Percentiles rank a stretch among this genome's conserved stretches.
These are phyloP conservation scores for Paramyrothecium roridum DNA, from an alignment of 2,329 filamentous ascomycete genomes.

Conservation along the genomic window DNA sequence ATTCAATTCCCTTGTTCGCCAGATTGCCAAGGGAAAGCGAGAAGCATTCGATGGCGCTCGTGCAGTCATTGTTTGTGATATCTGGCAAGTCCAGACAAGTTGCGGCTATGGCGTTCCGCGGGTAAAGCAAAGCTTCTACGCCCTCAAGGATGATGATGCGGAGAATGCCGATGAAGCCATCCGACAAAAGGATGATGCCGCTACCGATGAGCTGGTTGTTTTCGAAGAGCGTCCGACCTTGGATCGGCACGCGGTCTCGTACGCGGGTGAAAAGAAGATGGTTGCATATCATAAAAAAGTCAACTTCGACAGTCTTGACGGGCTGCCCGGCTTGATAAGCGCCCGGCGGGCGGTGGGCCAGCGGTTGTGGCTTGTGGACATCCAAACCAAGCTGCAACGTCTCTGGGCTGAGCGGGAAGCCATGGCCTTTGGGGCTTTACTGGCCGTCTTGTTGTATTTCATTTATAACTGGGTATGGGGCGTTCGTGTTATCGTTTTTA, in stretches of 20 bases:
- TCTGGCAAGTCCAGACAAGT: conserved; percentile 64
- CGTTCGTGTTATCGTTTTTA: conserved; percentile 3
- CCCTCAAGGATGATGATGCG: conserved; percentile 16
- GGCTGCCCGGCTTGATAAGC: conserved; percentile 52
- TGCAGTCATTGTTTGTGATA: conserved; percentile 58
- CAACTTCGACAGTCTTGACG: conserved; percentile 57
- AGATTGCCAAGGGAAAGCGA: conserved; percentile 30
- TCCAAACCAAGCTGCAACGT: conserved; percentile 19
- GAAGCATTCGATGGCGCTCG: conserved; percentile 45
- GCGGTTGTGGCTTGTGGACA: conserved; percentile 40
- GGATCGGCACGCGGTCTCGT: conserved; percentile 46
- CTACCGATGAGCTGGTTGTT: conserved; percentile 32
- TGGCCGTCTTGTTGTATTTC: conserved; percentile 25
- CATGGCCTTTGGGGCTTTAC: conserved; percentile 26
- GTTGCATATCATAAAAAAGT: conserved; percentile 53
- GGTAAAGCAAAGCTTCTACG: conserved; percentile 38
- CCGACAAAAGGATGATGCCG: conserved; percentile 18
- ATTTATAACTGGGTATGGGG: conserved; percentile 16
- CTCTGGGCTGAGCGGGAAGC: conserved; percentile 26
- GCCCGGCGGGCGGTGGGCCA: conserved; percentile 50
- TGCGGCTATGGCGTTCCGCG: conserved; percentile 65
- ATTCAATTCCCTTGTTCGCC: conserved; percentile 46
- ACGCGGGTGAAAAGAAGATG: conserved; percentile 45
- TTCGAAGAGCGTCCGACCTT: conserved; percentile 56
- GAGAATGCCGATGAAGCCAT: conserved; percentile 16